Conservation (phyloP, 2,329 filamentous ascomycete genomes). For the Aspergillus quadricinctus region DNA sequence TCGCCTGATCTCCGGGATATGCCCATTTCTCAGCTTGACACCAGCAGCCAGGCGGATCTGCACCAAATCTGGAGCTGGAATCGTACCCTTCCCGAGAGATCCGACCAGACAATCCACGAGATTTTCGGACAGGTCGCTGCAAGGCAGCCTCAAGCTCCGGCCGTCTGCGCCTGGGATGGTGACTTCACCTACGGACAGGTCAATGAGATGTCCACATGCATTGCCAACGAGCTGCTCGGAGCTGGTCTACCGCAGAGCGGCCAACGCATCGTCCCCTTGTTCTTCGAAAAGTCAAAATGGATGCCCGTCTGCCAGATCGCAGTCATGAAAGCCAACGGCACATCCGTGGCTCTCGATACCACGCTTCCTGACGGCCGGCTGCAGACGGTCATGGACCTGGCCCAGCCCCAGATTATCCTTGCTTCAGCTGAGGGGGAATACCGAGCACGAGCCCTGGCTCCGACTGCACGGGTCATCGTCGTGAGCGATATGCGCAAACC, state of each 20-base stretch:
- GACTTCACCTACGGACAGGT: conserved; percentile 9
- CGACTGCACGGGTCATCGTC: neutral
- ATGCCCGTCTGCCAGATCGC: conserved; percentile 4
- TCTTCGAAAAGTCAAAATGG: conserved; percentile 3
- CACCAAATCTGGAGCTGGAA: neutral
- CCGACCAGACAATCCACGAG: conserved; percentile 16
- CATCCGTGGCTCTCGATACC: conserved; percentile 10
- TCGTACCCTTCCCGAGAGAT: neutral
- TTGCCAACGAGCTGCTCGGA: conserved; percentile 15
- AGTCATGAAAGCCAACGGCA: conserved; percentile 10
- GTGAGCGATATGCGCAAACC: too few species aligned
- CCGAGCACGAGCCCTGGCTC: neutral
- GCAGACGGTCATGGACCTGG: conserved; percentile 7
- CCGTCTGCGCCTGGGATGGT: conserved; percentile 13
- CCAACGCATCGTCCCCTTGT: conserved; percentile 3
- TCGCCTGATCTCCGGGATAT: too few species aligned
- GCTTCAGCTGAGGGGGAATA: conserved; percentile 2
- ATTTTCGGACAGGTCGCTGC: conserved; percentile 31
- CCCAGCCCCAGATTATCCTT: conserved; percentile 3
- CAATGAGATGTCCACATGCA: conserved; percentile 18
- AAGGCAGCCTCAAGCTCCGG: conserved; percentile 20
- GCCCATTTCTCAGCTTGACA: too few species aligned
- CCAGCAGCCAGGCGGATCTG: neutral
- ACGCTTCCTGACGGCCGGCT: conserved; percentile 7
- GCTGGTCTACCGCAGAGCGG: conserved; percentile 18